Evolutionary conservation across 805 yeast genomes (phyloP).

Genomic region (Candida ficus): DNA sequence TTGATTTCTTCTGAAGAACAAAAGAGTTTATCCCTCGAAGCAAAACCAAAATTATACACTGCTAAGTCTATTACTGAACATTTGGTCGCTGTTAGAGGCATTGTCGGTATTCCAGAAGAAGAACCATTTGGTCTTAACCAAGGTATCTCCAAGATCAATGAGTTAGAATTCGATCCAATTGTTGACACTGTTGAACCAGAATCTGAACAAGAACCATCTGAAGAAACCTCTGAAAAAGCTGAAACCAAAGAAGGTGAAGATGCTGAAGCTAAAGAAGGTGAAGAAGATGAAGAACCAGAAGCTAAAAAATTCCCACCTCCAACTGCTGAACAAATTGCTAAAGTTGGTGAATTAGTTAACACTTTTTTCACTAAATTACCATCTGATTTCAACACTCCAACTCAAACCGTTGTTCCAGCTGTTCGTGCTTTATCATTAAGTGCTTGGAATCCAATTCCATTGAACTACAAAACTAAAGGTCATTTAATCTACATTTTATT

Average conservation of each 20-base stretch:
- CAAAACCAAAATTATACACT: conserved; percentile 55
- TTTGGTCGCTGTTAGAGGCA: conserved; percentile 56
- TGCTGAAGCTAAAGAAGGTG: conserved; percentile 12
- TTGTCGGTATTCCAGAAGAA: conserved; percentile 47
- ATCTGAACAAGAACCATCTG: no score
- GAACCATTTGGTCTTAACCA: conserved; percentile 33
- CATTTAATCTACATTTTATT: conserved; percentile 73
- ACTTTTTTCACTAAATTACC: conserved; percentile 19
- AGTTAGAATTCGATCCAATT: conserved; percentile 34
- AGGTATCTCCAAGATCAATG: conserved; percentile 47
- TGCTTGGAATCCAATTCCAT: conserved; percentile 83
- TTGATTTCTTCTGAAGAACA: conserved; percentile 23
- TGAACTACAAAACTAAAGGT: conserved; percentile 58
- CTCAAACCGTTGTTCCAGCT: conserved; percentile 27
- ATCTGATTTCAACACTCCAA: conserved; percentile 17
- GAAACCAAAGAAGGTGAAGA: no score
- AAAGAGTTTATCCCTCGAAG: conserved; percentile 34
- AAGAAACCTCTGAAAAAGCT: no score
- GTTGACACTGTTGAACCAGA: conserved; percentile 6
- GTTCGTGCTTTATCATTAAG: conserved; percentile 64
- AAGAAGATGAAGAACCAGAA: conserved; percentile 1
- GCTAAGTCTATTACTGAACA: conserved; percentile 59
- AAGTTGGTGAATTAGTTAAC: conserved; percentile 16
- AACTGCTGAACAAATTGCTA: conserved; percentile 21
- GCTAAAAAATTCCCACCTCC: conserved; percentile 18